phyloP scores from a whole-genome alignment of 495 filamentous ascomycete genomes.

The Penicillium steckii region DNA sequence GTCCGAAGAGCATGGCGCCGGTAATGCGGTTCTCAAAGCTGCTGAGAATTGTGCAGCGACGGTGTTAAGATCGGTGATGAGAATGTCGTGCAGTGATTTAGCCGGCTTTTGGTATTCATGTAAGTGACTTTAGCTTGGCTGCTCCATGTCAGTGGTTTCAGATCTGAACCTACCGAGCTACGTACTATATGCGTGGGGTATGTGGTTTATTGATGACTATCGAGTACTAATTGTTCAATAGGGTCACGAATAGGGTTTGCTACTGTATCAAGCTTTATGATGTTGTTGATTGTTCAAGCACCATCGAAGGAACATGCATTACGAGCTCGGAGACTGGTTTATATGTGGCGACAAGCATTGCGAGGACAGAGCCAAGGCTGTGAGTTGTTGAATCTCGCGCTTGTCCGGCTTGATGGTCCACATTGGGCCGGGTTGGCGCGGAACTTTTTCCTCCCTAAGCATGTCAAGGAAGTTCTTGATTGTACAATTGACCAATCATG shows the following conservation, averaged over 20 bases:
- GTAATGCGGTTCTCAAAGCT: slow-evolving; percentile 13
- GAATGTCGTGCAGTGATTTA: slow-evolving; percentile 10
- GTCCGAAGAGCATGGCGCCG: slow-evolving; percentile 5
- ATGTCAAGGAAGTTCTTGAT: slow-evolving; percentile 8
- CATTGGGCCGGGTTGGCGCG: slow-evolving; percentile 9
- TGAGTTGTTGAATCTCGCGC: slow-evolving; percentile 12
- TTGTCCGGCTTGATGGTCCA: slow-evolving; percentile 10
- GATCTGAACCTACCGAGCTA: too few relatives aligned
- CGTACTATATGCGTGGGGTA: too few relatives aligned
- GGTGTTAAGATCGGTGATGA: slow-evolving; percentile 15
- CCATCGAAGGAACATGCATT: slow-evolving; percentile 15
- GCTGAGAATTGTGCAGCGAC: slow-evolving; percentile 17
- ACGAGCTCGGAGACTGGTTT: slow-evolving; percentile 8
- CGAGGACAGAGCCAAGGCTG: slow-evolving; percentile 10
- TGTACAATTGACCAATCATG: slow-evolving; percentile 3
- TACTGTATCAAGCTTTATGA: slow-evolving; percentile 16
- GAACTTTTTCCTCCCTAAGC: slow-evolving; percentile 9
- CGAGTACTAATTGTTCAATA: slow-evolving; percentile 3
- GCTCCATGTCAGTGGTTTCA: too few relatives aligned
- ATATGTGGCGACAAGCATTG: slow-evolving; percentile 15
- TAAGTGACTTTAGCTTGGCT: slow-evolving; percentile 5
- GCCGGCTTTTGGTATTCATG: slow-evolving; percentile 20
- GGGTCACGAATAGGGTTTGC: slow-evolving; percentile 18
- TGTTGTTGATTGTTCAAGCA: slow-evolving; percentile 13
- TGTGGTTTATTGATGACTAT: too few relatives aligned